Base-by-base conservation (phyloP, 1,139 yeast genomes). In the Blastobotrys aristatus region DNA sequence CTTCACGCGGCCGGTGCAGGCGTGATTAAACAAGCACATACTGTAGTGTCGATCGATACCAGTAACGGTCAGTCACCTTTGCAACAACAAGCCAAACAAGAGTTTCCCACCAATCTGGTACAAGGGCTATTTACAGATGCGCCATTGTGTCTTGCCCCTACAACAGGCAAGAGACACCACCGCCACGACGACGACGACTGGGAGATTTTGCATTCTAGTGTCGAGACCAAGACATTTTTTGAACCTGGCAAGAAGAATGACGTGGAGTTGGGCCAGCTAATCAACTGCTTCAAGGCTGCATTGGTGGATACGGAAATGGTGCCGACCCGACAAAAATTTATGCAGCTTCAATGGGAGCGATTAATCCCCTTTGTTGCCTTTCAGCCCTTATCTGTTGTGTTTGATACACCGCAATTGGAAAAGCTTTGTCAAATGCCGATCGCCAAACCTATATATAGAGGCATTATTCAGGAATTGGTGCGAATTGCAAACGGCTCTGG, bases 361-460 rank as follows among this genome's bases (percentile, higher is more conserved):
- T 90, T 94, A 0, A 73, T 88, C 50, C 88, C 95, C 3, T 74
- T 82, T 51, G 77, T 88, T 40, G 82, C 89, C 14, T 80, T 88
- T 61, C 86, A 83, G 64, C 89, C 95, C 2, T 68, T 89, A 41
- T 71, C 87, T 42, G 74, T 88, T 31, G 64, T 87, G 20, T 80
- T 89, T 57, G 96, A 88, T 64, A 76, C 79, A 49, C 77, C 82
- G 5, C 74, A 70, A 56, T 88, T 95, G 0, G 68, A 69, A 32
- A 68, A 74, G 43, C 71, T 89, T 47, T 69, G 76, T 20, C 33
- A 29, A 13, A 67, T 73, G 33, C 88, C 86, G 63, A 72, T 88
- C 51, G 90, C 95, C 40, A 86, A 85, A 61, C 97, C 97, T 6
- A 73, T 89, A 53, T 76, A 87, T 27, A 76, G 87, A 13, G 97